phyloP scores from a whole-genome alignment of 108 stramenopile genomes.

The Discostella pseudostelligera region DNA sequence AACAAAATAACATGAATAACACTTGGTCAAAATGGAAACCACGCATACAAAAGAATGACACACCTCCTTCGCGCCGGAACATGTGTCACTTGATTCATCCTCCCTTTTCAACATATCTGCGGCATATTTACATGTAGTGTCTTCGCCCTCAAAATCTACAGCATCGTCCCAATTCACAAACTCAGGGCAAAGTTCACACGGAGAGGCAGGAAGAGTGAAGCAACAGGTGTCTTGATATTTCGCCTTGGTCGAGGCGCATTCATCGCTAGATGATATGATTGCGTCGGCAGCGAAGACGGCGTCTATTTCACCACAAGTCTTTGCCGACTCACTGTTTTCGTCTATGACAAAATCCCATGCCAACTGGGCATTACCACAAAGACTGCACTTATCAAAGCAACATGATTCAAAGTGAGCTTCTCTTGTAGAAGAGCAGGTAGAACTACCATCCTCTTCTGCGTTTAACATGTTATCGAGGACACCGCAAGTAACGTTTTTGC shows the following conservation, averaged over 20 bases:
- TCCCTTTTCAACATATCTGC: conserved; percentile 32
- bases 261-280: conserved; percentile 19
- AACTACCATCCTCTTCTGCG: conserved; percentile 30
- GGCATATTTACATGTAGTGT: conserved; percentile 41
- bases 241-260: conserved; percentile 24
- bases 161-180: conserved; percentile 43
- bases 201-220: conserved; percentile 30
- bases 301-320: conserved; percentile 47
- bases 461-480: conserved; percentile 38
- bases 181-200: conserved; percentile 43
- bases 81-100: conserved; percentile 35
- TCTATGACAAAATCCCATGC: conserved; percentile 43
- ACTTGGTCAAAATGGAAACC: not conserved
- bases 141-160: conserved; percentile 36
- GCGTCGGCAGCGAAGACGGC: conserved; percentile 38
- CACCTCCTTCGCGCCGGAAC: conserved; percentile 27
- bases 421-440: conserved; percentile 17
- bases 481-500: conserved; percentile 34
- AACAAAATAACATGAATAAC: not conserved
- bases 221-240: conserved; percentile 44
- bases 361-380: conserved; percentile 37
- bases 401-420: conserved; percentile 33
- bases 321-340: conserved; percentile 21
- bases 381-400: conserved; percentile 44
- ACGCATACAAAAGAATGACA: not conserved